Percentiles rank a stretch among this genome's conserved stretches.
phyloP scores from a whole-genome alignment of 1,284 basidiomycete species.

The Cerioporus squamosus region DNA sequence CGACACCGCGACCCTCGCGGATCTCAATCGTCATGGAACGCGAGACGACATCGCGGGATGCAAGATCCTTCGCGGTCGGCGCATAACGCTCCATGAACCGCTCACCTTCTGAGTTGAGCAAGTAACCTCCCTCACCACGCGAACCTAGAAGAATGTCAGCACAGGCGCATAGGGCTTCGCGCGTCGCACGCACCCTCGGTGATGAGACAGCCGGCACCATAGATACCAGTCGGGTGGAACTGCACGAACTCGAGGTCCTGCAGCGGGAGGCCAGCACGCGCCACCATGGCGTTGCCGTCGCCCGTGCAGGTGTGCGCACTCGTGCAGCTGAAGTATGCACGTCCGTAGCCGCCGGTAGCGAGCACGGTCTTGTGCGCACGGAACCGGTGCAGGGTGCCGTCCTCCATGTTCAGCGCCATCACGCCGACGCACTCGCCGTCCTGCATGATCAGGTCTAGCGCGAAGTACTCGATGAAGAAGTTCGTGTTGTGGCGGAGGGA shows the following conservation, averaged over 20 bases:
- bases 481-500: slow-evolving; percentile 99
- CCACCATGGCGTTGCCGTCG: slow-evolving; percentile 99
- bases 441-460: slow-evolving; percentile 98
- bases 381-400: slow-evolving; percentile 98
- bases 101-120: slow-evolving; percentile 98
- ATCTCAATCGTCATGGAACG: slow-evolving; percentile 99
- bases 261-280: slow-evolving; percentile 93
- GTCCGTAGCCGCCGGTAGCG: slow-evolving; percentile 98
- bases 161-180: background rate
- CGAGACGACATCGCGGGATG: slow-evolving; percentile 99
- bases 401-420: slow-evolving; percentile 99
- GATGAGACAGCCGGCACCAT: slow-evolving; percentile 98
- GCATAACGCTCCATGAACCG: slow-evolving; percentile 99
- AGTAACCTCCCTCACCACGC: slow-evolving; percentile 98
- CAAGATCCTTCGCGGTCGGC: slow-evolving; percentile 98
- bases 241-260: slow-evolving; percentile 99
- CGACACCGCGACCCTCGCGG: slow-evolving; percentile 98
- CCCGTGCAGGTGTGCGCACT: slow-evolving; percentile 99
- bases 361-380: slow-evolving; percentile 98
- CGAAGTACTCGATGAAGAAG: slow-evolving; percentile 99
- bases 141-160: slow-evolving; percentile 70
- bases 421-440: slow-evolving; percentile 99
- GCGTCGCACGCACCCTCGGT: slow-evolving; percentile 75
- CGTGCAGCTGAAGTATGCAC: slow-evolving; percentile 99
- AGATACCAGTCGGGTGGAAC: slow-evolving; percentile 99